phyloP scores from a whole-genome alignment of 1,139 yeast genomes.

The Scheffersomyces segobiensis region DNA sequence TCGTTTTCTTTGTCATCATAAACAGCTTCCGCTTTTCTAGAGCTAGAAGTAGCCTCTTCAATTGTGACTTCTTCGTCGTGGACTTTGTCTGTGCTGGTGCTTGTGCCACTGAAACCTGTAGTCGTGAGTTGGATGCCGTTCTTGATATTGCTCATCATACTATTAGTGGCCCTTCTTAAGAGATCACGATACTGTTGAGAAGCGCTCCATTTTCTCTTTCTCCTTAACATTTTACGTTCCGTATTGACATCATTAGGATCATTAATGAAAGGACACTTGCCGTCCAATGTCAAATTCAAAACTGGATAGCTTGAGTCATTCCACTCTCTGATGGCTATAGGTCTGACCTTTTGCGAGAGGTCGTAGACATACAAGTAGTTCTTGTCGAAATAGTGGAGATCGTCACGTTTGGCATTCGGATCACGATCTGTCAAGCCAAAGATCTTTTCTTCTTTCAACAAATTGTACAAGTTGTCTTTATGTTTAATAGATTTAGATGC shows the following conservation, averaged over 20 bases:
- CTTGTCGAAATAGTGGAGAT: constrained; percentile 72
- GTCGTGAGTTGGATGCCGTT: constrained; percentile 20
- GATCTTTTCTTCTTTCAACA: constrained; percentile 80
- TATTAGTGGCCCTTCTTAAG: constrained; percentile 36
- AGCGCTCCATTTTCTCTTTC: constrained; percentile 43
- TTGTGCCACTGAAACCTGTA: constrained; percentile 25
- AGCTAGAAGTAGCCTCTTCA: constrained; percentile 14
- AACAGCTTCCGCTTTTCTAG: constrained; percentile 12
- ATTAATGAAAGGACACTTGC: constrained; percentile 70
- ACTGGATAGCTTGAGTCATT: constrained; percentile 44
- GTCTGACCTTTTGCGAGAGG: constrained; percentile 73
- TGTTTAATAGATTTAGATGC: constrained; percentile 11
- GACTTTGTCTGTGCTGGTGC: constrained; percentile 32
- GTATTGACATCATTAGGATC: constrained; percentile 39
- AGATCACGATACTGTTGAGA: constrained; percentile 41
- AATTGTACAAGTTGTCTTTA: constrained; percentile 51
- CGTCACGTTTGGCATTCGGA: constrained; percentile 81
- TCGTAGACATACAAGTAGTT: constrained; percentile 79
- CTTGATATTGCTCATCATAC: constrained; percentile 29
- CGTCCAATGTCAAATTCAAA: constrained; percentile 53
- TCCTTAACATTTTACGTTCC: constrained; percentile 38
- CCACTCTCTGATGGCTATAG: constrained; percentile 86
- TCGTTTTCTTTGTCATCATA: constrained; percentile 3
- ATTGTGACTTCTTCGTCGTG: constrained; percentile 20
- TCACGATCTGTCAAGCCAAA: constrained; percentile 90